Conservation (phyloP, 495 filamentous ascomycete species). For the Aspergillus bertholletiae region DNA sequence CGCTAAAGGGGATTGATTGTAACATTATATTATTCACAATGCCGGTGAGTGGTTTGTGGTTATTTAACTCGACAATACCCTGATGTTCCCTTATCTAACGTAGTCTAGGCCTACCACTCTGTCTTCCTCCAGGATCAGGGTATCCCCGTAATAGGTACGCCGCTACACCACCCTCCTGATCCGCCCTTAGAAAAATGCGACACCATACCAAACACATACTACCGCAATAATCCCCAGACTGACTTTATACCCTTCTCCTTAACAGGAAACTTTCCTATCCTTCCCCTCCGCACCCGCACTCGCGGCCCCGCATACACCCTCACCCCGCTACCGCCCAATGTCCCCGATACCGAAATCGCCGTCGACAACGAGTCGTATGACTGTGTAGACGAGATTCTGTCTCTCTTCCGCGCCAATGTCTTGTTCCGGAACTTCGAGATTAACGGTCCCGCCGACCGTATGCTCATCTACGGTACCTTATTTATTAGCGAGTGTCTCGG, state of each 20-base stretch:
- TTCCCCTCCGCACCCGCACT: conserved; percentile 87
- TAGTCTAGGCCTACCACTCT: conserved; percentile 79
- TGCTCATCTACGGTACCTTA: conserved; percentile 94
- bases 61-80: background rate
- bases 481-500: conserved; percentile 84
- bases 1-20: conserved; percentile 15
- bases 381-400: conserved; percentile 87
- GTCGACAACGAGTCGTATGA: conserved; percentile 87
- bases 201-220: conserved; percentile 1
- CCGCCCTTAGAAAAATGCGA: conserved; percentile 6
- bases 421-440: conserved; percentile 99
- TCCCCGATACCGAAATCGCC: conserved; percentile 69
- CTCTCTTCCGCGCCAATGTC: conserved; percentile 94
- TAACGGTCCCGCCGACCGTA: conserved; percentile 90
- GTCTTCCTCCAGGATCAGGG: conserved; percentile 82
- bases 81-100: conserved; percentile 7
- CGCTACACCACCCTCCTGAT: conserved; percentile 18
- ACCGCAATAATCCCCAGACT: conserved; percentile 10
- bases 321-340: conserved; percentile 63
- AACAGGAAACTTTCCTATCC: conserved; percentile 85
- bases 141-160: conserved; percentile 61
- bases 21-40: conserved; percentile 31
- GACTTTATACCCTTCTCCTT: background rate
- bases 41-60: conserved; percentile 41
- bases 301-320: conserved; percentile 90